Conservation (phyloP, 2,329 filamentous ascomycete species). For the Coniosporium tulheliwenetii region DNA sequence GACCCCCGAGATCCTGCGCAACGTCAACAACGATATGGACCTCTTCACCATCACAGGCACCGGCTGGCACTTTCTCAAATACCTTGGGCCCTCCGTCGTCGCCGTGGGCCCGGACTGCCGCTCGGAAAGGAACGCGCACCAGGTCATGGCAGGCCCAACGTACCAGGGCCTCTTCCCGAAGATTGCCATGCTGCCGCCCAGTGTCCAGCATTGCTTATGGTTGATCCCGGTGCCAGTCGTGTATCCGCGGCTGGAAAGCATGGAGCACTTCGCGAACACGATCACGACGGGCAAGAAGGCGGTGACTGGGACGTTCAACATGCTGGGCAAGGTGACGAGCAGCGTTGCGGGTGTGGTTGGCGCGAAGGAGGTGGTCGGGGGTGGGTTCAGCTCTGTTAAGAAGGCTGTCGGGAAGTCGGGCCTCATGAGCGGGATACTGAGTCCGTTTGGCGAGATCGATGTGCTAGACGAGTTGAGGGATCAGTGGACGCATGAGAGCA, state of each 20-base stretch:
- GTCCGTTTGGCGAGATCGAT: constrained; percentile 92
- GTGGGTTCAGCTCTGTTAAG: constrained; percentile 89
- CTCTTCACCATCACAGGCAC: constrained; percentile 95
- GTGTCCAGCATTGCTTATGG: constrained; percentile 93
- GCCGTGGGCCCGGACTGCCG: constrained; percentile 83
- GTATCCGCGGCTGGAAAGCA: constrained; percentile 80
- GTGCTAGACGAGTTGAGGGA: constrained; percentile 88
- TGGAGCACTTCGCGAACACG: constrained; percentile 81
- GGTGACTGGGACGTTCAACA: constrained; percentile 90
- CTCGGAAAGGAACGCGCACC: constrained; percentile 76
- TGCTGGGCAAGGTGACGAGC: constrained; percentile 87
- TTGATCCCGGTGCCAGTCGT: constrained; percentile 84
- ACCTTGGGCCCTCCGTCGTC: constrained; percentile 77
- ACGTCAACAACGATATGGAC: constrained; percentile 74
- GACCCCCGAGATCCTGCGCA: constrained; percentile 80
- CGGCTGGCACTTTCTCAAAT: constrained; percentile 98
- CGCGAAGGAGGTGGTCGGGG: constrained; percentile 80
- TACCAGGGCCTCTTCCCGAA: constrained; percentile 97
- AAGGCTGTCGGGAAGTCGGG: constrained; percentile 91
- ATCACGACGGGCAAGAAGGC: constrained; percentile 93
- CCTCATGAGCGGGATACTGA: constrained; percentile 88
- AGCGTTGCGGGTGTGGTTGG: constrained; percentile 92
- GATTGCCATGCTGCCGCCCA: constrained; percentile 74
- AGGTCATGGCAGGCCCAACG: constrained; percentile 89
- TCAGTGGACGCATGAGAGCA: constrained; percentile 96